Percentiles rank a stretch among this genome's conserved stretches.
Conservation (phyloP, 2,329 filamentous ascomycete genomes). For the Xylaria sp. region DNA sequence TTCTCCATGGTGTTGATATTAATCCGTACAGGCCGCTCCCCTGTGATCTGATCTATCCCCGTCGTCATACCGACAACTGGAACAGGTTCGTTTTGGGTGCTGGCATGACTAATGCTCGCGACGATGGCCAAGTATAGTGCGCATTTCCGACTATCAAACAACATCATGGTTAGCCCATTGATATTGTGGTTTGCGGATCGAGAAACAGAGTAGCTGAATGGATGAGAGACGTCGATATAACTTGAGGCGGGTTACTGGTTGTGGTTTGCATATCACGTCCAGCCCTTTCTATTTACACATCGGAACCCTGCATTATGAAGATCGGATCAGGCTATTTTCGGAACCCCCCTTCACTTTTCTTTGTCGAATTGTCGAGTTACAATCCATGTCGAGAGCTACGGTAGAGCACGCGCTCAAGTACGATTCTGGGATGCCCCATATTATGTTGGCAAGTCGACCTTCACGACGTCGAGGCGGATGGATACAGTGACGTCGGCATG, state of each 20-base stretch:
- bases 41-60: slow-evolving; percentile 30
- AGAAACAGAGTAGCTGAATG: background rate
- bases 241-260: background rate
- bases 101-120: slow-evolving; percentile 3
- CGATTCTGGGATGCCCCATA: background rate
- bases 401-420: background rate
- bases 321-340: background rate
- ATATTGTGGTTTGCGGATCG: background rate
- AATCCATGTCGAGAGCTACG: background rate
- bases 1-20: slow-evolving; percentile 44
- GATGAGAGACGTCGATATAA: background rate
- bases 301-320: background rate
- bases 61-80: slow-evolving; percentile 26
- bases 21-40: slow-evolving; percentile 40
- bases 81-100: slow-evolving; percentile 14
- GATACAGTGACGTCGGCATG: slow-evolving; percentile 1
- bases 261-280: background rate
- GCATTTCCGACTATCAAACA: background rate
- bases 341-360: background rate
- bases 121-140: slow-evolving; percentile 9
- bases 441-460: background rate
- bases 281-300: background rate
- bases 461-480: background rate
- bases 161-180: slow-evolving; percentile 3
- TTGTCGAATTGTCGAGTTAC: background rate